phyloP scores from a whole-genome alignment of 129 eudicot species.

The Flaveria brownii region DNA sequence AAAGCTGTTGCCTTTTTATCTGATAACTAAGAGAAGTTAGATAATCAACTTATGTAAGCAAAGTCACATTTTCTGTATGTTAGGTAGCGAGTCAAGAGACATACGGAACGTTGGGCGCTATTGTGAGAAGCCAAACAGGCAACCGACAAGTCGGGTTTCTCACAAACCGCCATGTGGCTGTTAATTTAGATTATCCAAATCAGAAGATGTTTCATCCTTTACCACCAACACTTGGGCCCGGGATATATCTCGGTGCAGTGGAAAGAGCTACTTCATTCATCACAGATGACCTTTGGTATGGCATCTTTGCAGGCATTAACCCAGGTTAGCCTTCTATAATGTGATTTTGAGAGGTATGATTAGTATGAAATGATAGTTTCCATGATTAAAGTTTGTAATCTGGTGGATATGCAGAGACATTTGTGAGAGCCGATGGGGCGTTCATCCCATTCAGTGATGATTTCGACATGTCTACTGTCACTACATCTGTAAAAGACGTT shows the following conservation, averaged over 20 bases:
- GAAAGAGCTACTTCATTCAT: constrained; percentile 98
- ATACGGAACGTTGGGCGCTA: constrained; percentile 95
- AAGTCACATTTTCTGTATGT: constrained; percentile 8
- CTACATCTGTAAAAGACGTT: constrained; percentile 84
- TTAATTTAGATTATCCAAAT: constrained; percentile 89
- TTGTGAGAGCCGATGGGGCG: constrained; percentile 98
- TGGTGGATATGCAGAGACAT: constrained; percentile 70
- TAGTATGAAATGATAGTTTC: not conserved
- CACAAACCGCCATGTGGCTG: constrained; percentile 96
- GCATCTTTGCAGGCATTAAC: constrained; percentile 91
- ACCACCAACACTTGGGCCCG: constrained; percentile 98
- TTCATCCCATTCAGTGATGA: constrained; percentile 95
- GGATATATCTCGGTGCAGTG: constrained; percentile 94
- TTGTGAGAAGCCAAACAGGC: constrained; percentile 98
- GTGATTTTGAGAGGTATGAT: not conserved
- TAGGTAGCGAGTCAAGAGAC: constrained; percentile 98
- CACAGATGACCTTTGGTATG: constrained; percentile 97
- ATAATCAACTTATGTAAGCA: not conserved
- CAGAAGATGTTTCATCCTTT: constrained; percentile 99
- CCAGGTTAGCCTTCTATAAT: constrained; percentile 60
- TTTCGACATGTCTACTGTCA: constrained; percentile 85
- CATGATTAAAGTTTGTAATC: not conserved
- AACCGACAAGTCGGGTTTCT: constrained; percentile 92
- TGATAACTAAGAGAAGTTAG: not conserved
- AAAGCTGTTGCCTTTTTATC: not conserved